Conservation (phyloP, 2,329 filamentous ascomycete genomes). For the Aspergillus pseudoglaucus region DNA sequence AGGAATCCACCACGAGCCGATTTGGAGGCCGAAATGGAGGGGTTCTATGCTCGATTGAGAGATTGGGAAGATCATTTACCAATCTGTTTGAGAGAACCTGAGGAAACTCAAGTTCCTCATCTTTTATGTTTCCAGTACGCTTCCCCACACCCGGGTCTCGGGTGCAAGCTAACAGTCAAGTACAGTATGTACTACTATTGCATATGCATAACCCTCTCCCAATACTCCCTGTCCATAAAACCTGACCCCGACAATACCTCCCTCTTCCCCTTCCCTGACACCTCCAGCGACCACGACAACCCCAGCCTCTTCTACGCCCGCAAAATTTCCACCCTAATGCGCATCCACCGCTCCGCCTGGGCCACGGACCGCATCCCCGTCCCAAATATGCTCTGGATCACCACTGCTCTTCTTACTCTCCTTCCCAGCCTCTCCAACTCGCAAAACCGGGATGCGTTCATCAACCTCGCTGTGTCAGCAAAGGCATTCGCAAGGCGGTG, state of each 20-base stretch:
- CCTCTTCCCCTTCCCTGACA: background rate
- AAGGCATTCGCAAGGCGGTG: constrained; percentile 19
- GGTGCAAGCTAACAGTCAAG: background rate
- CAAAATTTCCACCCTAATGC: constrained; percentile 19
- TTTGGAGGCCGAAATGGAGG: constrained; percentile 7
- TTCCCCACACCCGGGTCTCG: background rate
- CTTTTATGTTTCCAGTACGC: constrained; percentile 19
- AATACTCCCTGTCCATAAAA: background rate
- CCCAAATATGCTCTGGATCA: constrained; percentile 24
- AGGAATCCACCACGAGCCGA: constrained; percentile 4
- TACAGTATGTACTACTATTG: constrained; percentile 33
- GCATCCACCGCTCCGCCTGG: constrained; percentile 22
- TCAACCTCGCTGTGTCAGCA: constrained; percentile 17
- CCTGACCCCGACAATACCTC: background rate
- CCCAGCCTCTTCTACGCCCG: constrained; percentile 19
- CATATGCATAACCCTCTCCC: constrained; percentile 7
- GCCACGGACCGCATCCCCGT: constrained; percentile 26
- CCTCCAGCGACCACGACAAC: constrained; percentile 7
- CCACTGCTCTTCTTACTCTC: constrained; percentile 22
- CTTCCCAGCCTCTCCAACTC: constrained; percentile 17
- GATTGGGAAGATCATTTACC: constrained; percentile 11
- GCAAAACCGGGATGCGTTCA: constrained; percentile 18
- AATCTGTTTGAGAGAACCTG: constrained; percentile 5
- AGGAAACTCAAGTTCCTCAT: constrained; percentile 12
- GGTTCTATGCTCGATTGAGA: constrained; percentile 13